phyloP scores from a whole-genome alignment of 2,329 filamentous ascomycete genomes.

The Verticillium alfalfae region DNA sequence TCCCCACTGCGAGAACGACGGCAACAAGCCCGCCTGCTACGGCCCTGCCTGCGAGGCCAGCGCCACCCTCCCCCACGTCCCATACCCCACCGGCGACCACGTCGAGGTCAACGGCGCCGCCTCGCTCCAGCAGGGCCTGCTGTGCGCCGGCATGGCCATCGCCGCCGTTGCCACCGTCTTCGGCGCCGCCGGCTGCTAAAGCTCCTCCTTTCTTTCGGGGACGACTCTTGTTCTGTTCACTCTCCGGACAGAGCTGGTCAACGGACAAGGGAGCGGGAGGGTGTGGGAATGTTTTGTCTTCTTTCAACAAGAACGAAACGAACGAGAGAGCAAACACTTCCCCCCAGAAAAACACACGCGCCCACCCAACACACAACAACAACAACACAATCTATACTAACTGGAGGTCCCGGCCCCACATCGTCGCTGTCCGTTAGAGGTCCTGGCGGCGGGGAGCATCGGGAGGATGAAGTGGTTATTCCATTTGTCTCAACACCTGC shows the following conservation, averaged over 20 bases:
- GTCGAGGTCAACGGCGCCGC: conserved; percentile 7
- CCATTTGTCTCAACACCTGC: not conserved
- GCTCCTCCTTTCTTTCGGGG: not conserved
- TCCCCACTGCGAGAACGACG: not conserved
- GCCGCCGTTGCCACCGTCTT: conserved; percentile 1
- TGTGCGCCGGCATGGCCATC: conserved; percentile 2
- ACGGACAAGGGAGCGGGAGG: not conserved
- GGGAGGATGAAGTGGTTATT: not conserved
- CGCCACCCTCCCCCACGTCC: conserved; percentile 1
- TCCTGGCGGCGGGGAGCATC: not conserved
- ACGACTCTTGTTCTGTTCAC: not conserved
- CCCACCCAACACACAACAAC: not conserved
- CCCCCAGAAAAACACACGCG: not conserved
- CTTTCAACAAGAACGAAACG: not conserved
- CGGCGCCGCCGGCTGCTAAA: conserved; percentile 3
- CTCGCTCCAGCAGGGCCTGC: not conserved
- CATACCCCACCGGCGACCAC: not conserved
- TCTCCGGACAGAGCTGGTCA: not conserved
- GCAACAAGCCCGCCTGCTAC: not conserved
- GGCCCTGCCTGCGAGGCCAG: not conserved
- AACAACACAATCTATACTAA: not conserved
- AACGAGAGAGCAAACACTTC: not conserved
- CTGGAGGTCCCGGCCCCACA: not conserved
- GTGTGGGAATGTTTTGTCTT: not conserved
- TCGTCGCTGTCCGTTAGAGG: not conserved